Evolutionary conservation across 768 basidiomycete species (phyloP).

Genomic region (Panaeolus papilionaceus): DNA sequence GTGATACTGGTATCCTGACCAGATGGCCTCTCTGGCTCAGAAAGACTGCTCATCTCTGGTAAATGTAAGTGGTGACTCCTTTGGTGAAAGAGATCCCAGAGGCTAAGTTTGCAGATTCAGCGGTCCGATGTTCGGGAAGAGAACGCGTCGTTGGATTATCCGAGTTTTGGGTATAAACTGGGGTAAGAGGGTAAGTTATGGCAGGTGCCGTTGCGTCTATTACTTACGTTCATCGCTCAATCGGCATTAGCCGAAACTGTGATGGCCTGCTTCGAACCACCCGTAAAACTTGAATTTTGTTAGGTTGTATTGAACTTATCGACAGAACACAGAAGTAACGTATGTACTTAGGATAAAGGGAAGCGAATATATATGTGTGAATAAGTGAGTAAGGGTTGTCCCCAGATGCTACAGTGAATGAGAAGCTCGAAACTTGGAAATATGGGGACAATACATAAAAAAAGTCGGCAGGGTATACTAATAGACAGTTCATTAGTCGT

Average conservation of each 20-base stretch:
- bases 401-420: conserved; percentile 23
- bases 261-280: not conserved
- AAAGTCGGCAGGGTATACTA: conserved; percentile 21
- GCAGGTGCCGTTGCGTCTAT: conserved; percentile 18
- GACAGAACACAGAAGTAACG: conserved; percentile 17
- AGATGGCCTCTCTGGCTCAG: conserved; percentile 25
- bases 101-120: not conserved
- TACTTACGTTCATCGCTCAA: not conserved
- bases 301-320: not conserved
- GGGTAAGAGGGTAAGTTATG: conserved; percentile 7
- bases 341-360: conserved; percentile 14
- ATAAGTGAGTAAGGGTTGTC: conserved; percentile 18
- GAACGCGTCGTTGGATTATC: not conserved
- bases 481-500: conserved; percentile 14
- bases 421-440: conserved; percentile 13
- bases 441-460: conserved; percentile 21
- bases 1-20: conserved; percentile 37
- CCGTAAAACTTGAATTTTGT: not conserved
- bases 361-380: conserved; percentile 15
- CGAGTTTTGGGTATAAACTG: conserved; percentile 9
- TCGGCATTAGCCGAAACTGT: conserved; percentile 21
- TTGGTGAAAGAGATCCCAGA: conserved; percentile 4
- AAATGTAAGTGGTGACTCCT: conserved; percentile 1
- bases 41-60: conserved; percentile 23
- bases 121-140: conserved; percentile 12